Base-by-base conservation (phyloP, 768 basidiomycete genomes). In the Russula foetens region DNA sequence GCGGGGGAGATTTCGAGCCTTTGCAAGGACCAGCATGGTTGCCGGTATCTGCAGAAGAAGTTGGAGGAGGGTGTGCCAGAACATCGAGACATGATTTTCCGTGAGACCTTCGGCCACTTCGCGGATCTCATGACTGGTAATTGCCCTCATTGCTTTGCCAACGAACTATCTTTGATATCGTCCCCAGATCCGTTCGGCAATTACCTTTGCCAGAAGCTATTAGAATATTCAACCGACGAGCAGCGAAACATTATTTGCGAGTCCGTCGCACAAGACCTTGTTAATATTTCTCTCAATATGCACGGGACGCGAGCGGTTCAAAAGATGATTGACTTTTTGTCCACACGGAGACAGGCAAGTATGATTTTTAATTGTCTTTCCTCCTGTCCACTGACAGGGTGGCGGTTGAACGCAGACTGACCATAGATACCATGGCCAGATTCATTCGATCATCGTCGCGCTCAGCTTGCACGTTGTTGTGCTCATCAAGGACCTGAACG, bases 311-410 rank as follows among this genome's bases (percentile, higher is more conserved):
- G 97, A 63, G 97, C 97, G 28, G 97, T 98, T 60, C 97, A 99
- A 78, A 98, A 98, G 79, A 98, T 98, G 96, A 97, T 99, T 64
- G 97, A 99, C 74, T 98, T 97, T 79, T 76, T 99, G 70, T 96
- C 95, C 23, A 93, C 92, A 56, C 86, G 91, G 68, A 79, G 97
- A 70, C 92, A 94, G 89, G 91, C 79, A 77, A 82, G 86, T 83
- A 64, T 62, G 50, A 57, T 69, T 70, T 64, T 63, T 67, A 53
- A 60, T 64, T 67, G 58, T 51, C 66, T 67, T 71, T 66, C 72
- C 71, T 73, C 76, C 73, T 75, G 71, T 73, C 60, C 76, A 78
- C 80, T 85, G 73, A 85, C 82, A 67, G 72, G 67, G 59, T 66
- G 63, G 62, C 56, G 56, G 67, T 67, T 68, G 73, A 72, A 62